These are phyloP conservation scores for Colletotrichum simmondsii DNA, from an alignment of 2,329 filamentous ascomycete genomes.

Conservation along the genomic window DNA sequence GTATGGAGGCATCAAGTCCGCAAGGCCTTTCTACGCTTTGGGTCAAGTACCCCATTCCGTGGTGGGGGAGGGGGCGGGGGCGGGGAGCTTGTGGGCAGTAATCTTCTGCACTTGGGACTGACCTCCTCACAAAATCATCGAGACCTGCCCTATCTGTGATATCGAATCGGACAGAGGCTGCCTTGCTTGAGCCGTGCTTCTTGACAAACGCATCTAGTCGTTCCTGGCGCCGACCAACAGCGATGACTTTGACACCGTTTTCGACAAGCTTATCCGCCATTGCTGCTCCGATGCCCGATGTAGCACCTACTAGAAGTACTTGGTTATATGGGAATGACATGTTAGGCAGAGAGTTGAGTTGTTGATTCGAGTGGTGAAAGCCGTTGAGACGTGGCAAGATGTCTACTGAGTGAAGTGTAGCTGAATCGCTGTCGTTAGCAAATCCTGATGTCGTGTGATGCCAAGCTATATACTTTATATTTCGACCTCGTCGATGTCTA, in stretches of 20 bases:
- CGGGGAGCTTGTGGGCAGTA: too few relatives aligned
- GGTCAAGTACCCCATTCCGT: not conserved
- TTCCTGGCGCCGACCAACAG: slow-evolving; percentile 59
- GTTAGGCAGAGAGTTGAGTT: not conserved
- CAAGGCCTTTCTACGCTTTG: not conserved
- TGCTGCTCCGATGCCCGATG: slow-evolving; percentile 42
- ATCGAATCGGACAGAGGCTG: slow-evolving; percentile 28
- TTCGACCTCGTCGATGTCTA: not conserved
- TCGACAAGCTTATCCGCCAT: slow-evolving; percentile 51
- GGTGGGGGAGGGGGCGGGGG: too few relatives aligned
- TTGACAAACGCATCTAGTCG: slow-evolving; percentile 59
- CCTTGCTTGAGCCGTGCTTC: slow-evolving; percentile 53
- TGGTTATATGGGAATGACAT: slow-evolving; percentile 67
- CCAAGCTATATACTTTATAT: not conserved
- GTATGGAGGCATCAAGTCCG: not conserved
- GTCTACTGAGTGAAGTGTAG: not conserved
- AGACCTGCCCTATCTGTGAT: slow-evolving; percentile 1
- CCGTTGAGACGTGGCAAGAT: not conserved
- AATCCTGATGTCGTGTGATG: not conserved
- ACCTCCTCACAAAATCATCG: slow-evolving; percentile 3
- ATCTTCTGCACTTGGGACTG: not conserved
- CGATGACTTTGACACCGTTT: slow-evolving; percentile 57
- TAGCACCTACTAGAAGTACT: slow-evolving; percentile 58
- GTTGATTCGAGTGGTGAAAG: not conserved
- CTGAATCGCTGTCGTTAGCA: not conserved